These are phyloP conservation scores for Buxus sempervirens DNA, from an alignment of 164 flowering plant species.

Conservation along the genomic window DNA sequence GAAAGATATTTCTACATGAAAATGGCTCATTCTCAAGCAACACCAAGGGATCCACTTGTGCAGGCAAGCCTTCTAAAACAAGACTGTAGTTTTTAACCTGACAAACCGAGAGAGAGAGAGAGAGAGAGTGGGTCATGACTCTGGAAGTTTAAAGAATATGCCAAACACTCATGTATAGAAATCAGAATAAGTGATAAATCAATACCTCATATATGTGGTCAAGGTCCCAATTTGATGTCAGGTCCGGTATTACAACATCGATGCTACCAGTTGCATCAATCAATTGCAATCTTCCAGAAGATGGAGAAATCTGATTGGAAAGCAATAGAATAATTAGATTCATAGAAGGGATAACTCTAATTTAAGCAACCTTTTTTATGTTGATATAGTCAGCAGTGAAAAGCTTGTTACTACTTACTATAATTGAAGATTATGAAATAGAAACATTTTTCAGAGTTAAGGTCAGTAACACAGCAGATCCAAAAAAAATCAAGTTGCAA, in stretches of 20 bases:
- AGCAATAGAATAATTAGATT: neutral
- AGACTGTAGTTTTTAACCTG: slow-evolving; percentile 59
- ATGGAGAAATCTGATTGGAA: slow-evolving; percentile 48
- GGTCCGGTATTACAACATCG: slow-evolving; percentile 67
- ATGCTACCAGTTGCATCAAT: slow-evolving; percentile 78
- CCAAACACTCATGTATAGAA: neutral
- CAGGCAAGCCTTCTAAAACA: slow-evolving; percentile 53
- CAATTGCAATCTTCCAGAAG: slow-evolving; percentile 77
- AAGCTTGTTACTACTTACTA: neutral
- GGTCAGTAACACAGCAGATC: too few species aligned
- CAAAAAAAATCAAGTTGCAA: too few species aligned
- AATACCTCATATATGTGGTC: slow-evolving; percentile 65
- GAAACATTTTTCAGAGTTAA: too few species aligned
- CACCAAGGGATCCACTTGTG: slow-evolving; percentile 18
- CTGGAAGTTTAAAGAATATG: neutral
- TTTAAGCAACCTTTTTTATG: neutral
- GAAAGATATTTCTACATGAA: slow-evolving; percentile 59
- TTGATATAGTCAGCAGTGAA: neutral
- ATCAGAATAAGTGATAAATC: neutral
- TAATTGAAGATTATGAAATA: too few species aligned
- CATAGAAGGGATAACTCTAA: neutral
- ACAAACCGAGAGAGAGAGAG: slow-evolving; percentile 7
- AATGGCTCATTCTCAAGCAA: slow-evolving; percentile 29
- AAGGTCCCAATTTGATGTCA: slow-evolving; percentile 45
- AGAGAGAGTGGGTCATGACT: too few species aligned